These are phyloP conservation scores for Panus rudis DNA, from an alignment of 768 basidiomycete species.

Conservation along the genomic window DNA sequence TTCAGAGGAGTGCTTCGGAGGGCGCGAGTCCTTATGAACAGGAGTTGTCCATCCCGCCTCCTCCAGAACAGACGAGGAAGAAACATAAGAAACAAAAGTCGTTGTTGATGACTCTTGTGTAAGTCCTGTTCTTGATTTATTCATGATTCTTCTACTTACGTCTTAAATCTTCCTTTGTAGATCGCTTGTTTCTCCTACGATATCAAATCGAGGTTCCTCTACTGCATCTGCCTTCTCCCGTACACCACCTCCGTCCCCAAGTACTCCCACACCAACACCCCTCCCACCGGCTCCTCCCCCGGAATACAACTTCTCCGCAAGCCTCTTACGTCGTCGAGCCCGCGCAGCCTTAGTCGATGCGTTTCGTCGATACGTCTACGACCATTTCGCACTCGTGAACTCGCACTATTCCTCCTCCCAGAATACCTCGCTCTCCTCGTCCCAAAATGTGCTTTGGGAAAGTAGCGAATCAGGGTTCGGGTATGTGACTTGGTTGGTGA, in stretches of 20 bases:
- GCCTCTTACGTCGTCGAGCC: slow-evolving; percentile 47
- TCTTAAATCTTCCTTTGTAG: slow-evolving; percentile 5
- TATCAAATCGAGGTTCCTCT: too few relatives aligned
- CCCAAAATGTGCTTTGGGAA: slow-evolving; percentile 22
- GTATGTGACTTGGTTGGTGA: slow-evolving; percentile 11
- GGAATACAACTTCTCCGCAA: slow-evolving; percentile 9
- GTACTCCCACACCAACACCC: slow-evolving; percentile 8
- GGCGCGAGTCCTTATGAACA: slow-evolving; percentile 10
- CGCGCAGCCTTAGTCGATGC: slow-evolving; percentile 63
- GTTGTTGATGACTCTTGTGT: slow-evolving; percentile 54
- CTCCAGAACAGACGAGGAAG: slow-evolving; percentile 3
- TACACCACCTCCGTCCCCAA: slow-evolving; percentile 1
- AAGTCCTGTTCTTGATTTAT: neutral
- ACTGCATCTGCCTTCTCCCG: too few relatives aligned
- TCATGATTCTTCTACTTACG: slow-evolving; percentile 1
- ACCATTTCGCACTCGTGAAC: too few relatives aligned
- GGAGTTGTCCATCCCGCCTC: slow-evolving; percentile 6
- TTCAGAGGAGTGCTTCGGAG: too few relatives aligned
- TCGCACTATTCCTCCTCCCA: too few relatives aligned
- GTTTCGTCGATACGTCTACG: slow-evolving; percentile 54
- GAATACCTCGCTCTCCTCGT: slow-evolving; percentile 39
- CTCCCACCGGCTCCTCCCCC: slow-evolving; percentile 7
- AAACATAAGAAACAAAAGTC: slow-evolving; percentile 69
- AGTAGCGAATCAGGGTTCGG: slow-evolving; percentile 13
- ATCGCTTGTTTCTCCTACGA: slow-evolving; percentile 6